phyloP scores from a whole-genome alignment of 805 yeast genomes.

The Teunomyces panamensis region DNA sequence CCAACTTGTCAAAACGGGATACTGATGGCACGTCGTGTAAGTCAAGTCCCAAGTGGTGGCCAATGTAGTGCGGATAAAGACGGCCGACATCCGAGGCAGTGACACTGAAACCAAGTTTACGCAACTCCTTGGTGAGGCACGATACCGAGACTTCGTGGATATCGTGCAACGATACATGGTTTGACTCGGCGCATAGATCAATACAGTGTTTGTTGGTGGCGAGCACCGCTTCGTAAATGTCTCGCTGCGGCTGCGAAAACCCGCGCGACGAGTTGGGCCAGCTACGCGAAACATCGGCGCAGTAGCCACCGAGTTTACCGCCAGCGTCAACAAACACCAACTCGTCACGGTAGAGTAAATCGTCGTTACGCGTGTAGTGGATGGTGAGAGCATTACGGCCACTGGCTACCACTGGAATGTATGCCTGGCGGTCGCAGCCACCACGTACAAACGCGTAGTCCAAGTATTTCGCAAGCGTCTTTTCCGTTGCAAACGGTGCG shows the following conservation, averaged over 20 bases:
- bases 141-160: slow-evolving; percentile 69
- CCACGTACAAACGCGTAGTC: slow-evolving; percentile 80
- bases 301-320: slow-evolving; percentile 89
- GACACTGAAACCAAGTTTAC: slow-evolving; percentile 66
- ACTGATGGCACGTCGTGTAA: slow-evolving; percentile 76
- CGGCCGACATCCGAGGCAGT: slow-evolving; percentile 51
- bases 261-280: slow-evolving; percentile 83
- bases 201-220: slow-evolving; percentile 80
- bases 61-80: slow-evolving; percentile 90
- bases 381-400: slow-evolving; percentile 88
- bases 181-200: slow-evolving; percentile 55
- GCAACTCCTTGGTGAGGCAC: slow-evolving; percentile 59
- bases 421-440: slow-evolving; percentile 89
- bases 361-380: slow-evolving; percentile 93
- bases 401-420: slow-evolving; percentile 94
- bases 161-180: slow-evolving; percentile 61
- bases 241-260: slow-evolving; percentile 77
- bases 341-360: slow-evolving; percentile 70
- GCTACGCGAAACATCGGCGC: slow-evolving; percentile 93
- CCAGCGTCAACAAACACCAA: slow-evolving; percentile 93
- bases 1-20: slow-evolving; percentile 53
- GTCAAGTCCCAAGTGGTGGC: slow-evolving; percentile 92
- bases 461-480: slow-evolving; percentile 72
- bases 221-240: slow-evolving; percentile 83
- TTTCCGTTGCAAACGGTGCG: slow-evolving; percentile 60